phyloP scores from a whole-genome alignment of 1,139 yeast genomes.

The Saccharomyces uvarum region DNA sequence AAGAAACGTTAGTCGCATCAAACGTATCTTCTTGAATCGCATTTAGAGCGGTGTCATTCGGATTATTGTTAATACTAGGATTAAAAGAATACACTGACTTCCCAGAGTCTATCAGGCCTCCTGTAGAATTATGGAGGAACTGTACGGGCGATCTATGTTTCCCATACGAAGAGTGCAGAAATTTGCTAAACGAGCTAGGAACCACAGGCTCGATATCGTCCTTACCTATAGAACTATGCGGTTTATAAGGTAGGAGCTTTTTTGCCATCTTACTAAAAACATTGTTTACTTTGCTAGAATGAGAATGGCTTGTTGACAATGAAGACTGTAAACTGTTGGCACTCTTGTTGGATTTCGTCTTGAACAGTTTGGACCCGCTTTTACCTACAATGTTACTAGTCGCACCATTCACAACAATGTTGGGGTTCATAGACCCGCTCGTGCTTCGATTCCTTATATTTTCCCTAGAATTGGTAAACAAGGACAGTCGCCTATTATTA shows the following conservation, averaged over 20 bases:
- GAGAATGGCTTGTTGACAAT: neutral
- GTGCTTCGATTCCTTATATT: conserved; percentile 1
- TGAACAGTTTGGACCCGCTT: neutral
- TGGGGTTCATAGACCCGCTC: conserved; percentile 1
- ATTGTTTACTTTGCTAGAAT: conserved; percentile 1
- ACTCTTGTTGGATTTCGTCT: conserved; percentile 11
- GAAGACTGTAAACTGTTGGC: conserved; percentile 8
- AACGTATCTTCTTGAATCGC: conserved; percentile 12
- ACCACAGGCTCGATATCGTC: conserved; percentile 19
- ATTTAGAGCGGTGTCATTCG: conserved; percentile 1
- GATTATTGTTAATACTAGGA: conserved; percentile 11
- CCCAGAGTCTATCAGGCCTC: conserved; percentile 22
- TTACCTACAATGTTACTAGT: conserved; percentile 3
- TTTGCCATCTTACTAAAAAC: conserved; percentile 8
- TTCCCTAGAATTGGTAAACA: conserved; percentile 3
- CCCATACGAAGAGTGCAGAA: conserved; percentile 28
- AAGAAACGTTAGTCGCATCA: conserved; percentile 19
- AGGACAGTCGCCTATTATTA: conserved; percentile 2
- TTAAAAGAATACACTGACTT: conserved; percentile 25
- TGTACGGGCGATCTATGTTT: conserved; percentile 20
- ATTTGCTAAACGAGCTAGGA: conserved; percentile 26
- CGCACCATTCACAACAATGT: conserved; percentile 2
- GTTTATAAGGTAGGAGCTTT: conserved; percentile 23
- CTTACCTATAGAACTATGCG: conserved; percentile 14
- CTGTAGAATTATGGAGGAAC: conserved; percentile 15